Evolutionary conservation across 345 rosid genomes (phyloP), one percentile per base, ranked within the genome.

Genomic region (Citrus trifoliata): DNA sequence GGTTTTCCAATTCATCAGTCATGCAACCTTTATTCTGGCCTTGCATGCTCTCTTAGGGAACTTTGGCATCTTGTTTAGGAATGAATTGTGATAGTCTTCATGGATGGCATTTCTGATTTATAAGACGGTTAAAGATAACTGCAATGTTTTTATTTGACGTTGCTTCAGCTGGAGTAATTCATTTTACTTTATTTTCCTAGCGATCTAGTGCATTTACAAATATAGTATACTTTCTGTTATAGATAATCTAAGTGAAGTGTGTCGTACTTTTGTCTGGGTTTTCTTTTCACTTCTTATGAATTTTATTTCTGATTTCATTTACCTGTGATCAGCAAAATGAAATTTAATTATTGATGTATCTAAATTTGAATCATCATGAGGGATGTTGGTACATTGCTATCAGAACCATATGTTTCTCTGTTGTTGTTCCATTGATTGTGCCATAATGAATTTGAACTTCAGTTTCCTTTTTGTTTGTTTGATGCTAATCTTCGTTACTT

Each of bases 401-500:
- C 42, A 33, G 56, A 18, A 25, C 9, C 56, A 25, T 19, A n/a
- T 30, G 3, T 64, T 56, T 24, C 73, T 68, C 27, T 80, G 18
- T 4, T 67, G 70, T 8, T 74, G 70, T 68, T 32, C 28, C 65
- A 40, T 68, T 32, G 51, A 10, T 73, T 73, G 53, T 82, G 77
- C 21, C 70, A 33, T 56, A 62, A 46, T 79, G 70, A 77, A 72
- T 72, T 67, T 69, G 59, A 74, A 60, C 65, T 60, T 80, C 61
- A 53, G 30, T 65, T 46, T 82, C 33, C 46, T 73, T 13, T 55
- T 51, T 83, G 25, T 63, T 71, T 79, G n/a, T 61, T 76, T 76
- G 78, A 69, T 71, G 78, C 83, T 82, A 53, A 82, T 65, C 76
- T 53, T 78, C 55, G 48, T 75, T 77, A 53, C 35, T 69, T 60